Base-by-base conservation (phyloP, 2,329 filamentous ascomycete genomes). In the Ophiosphaerella korrae region DNA sequence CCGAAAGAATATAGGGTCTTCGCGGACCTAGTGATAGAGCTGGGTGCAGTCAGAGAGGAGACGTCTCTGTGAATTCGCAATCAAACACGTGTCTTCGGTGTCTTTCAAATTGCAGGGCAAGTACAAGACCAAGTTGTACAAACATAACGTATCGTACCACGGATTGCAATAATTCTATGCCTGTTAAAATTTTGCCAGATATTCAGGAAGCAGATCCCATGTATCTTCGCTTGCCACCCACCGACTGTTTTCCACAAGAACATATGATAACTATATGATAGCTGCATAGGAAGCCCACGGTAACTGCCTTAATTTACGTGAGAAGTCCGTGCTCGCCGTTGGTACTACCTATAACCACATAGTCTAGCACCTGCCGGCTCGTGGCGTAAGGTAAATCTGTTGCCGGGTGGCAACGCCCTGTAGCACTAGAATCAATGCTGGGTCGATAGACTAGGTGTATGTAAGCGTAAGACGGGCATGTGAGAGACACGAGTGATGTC, bases 1-100 rank as follows among this genome's bases (percentile, higher is more conserved):
- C 40, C 37, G 37, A 7, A 48, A 36, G 45, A 45, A 45, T 42
- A 31, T 31, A 42, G 24, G 34, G 24, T 34, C 38, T 45, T 49
- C 33, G 26, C 5, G 7, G 18, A 39, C 24, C 26, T 45, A 18
- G 32, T 49, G 23, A 14, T 45, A 37, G 41, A 48, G 35, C 44
- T 52, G 14, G 49, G 44, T 47, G 49, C 38, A 41, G 39, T 52
- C 26, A 38, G 43, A 43, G 43, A 51, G 38, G 14, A 42, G 12
- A n/a, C 33, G 18, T 35, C 23, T 18, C 23, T 31, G 23, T 42
- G 12, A 42, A 24, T 13, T 38, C 12, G 13, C 23, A 37, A 37
- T 44, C 40, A 23, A 49, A 40, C 36, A 44, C 40, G 40, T 26
- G 36, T 46, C 35, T 46, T 45, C 26, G 26, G 7, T 43, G 38